phyloP scores from a whole-genome alignment of 1,284 basidiomycete species.

The Uromyces viciae-fabae region DNA sequence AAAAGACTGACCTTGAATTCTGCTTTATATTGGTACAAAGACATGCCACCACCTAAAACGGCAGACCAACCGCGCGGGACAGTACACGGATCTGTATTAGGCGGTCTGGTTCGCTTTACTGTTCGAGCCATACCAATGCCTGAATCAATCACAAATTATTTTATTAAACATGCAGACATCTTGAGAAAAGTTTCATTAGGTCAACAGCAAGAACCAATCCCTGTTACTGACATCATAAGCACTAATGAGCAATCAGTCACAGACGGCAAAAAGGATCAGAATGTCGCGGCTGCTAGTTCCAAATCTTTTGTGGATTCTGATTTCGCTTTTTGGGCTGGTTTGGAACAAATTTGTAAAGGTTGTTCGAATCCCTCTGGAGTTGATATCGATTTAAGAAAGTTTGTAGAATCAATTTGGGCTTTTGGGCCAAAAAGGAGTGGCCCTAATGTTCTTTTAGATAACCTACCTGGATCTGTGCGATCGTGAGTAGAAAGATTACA shows the following conservation, averaged over 20 bases:
- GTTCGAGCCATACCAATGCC: conserved; percentile 80
- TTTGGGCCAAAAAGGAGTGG: conserved; percentile 87
- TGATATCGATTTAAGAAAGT: conserved; percentile 75
- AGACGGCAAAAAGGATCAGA: conserved; percentile 45
- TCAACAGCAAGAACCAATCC: conserved; percentile 47
- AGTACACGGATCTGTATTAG: conserved; percentile 66
- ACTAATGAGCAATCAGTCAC: neutral
- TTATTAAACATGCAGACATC: conserved; percentile 54
- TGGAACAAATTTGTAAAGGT: conserved; percentile 75
- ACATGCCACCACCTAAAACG: conserved; percentile 83
- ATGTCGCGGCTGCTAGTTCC: conserved; percentile 47
- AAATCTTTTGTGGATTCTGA: conserved; percentile 53
- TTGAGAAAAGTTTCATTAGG: conserved; percentile 17
- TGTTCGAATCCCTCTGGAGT: conserved; percentile 66
- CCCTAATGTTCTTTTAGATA: conserved; percentile 78
- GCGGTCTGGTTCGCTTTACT: conserved; percentile 74
- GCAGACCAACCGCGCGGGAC: conserved; percentile 71
- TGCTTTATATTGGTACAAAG: conserved; percentile 53
- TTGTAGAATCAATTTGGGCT: conserved; percentile 75
- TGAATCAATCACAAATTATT: conserved; percentile 64
- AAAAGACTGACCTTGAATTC: conserved; percentile 3
- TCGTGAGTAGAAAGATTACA: conserved; percentile 52
- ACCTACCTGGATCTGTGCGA: conserved; percentile 52
- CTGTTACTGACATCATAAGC: too few species aligned
- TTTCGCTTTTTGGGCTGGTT: conserved; percentile 62